phyloP scores from a whole-genome alignment of 768 basidiomycete genomes.

The Termitomyces heimii region DNA sequence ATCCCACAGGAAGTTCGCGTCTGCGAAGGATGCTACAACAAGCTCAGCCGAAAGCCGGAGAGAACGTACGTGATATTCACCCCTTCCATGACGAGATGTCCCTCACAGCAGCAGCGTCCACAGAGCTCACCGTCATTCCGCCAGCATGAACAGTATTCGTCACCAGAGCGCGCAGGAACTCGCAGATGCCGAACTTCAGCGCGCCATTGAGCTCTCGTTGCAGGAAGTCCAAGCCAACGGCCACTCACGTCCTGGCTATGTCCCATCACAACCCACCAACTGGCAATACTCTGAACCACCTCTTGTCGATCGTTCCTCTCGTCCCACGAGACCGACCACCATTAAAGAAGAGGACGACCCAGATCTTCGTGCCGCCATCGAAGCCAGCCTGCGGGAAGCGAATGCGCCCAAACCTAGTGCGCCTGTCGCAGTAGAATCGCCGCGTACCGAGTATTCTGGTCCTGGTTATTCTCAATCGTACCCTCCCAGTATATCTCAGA shows the following conservation, averaged over 20 bases:
- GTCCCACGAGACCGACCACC: conserved; percentile 24
- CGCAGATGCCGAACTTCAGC: conserved; percentile 84
- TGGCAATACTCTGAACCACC: conserved; percentile 72
- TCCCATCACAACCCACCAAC: conserved; percentile 54
- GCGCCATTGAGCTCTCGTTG: conserved; percentile 88
- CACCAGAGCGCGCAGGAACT: conserved; percentile 55
- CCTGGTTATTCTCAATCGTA: conserved; percentile 42
- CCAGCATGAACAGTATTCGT: conserved; percentile 46
- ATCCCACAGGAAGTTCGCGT: conserved; percentile 91
- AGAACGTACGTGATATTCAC: conserved; percentile 35
- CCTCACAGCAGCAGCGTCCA: conserved; percentile 20
- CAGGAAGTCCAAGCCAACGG: conserved; percentile 61
- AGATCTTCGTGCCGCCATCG: conserved; percentile 89
- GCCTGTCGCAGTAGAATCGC: conserved; percentile 54
- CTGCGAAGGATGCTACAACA: conserved; percentile 85
- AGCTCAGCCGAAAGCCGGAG: conserved; percentile 62
- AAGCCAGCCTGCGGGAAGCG: conserved; percentile 87
- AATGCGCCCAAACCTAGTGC: conserved; percentile 76
- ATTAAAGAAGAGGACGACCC: conserved; percentile 73
- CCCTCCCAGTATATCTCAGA: conserved; percentile 28
- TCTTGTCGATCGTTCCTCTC: conserved; percentile 50
- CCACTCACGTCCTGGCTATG: conserved; percentile 56
- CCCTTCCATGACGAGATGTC: neutral
- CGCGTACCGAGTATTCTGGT: conserved; percentile 36
- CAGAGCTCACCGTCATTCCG: conserved; percentile 49